A percentile compares a stretch with the other conserved stretches of the same genome.
phyloP scores from a whole-genome alignment of 768 basidiomycete genomes.

The Harrya chromipes region DNA sequence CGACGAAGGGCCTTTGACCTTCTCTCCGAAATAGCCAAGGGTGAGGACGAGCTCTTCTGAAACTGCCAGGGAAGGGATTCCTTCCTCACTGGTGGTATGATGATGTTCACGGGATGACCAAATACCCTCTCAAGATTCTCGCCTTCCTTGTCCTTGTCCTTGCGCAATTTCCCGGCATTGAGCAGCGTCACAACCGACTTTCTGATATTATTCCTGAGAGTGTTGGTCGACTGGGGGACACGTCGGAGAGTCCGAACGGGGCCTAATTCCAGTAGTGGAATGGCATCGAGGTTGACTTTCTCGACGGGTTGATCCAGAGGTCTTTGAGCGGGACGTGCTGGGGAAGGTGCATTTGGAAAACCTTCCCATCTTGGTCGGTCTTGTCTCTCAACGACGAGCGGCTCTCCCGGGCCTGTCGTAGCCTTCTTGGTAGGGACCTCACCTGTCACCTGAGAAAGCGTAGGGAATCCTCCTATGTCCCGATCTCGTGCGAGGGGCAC shows the following conservation, averaged over 20 bases:
- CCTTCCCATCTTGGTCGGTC: conserved; percentile 4
- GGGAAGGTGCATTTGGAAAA: background rate
- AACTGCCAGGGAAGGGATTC: conserved; percentile 11
- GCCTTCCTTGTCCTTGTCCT: conserved; percentile 1
- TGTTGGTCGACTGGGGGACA: conserved; percentile 1
- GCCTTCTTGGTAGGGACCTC: conserved; percentile 7
- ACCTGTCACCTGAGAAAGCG: conserved; percentile 20
- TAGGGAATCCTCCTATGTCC: conserved; percentile 7
- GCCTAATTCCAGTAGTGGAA: conserved; percentile 6
- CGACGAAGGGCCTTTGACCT: conserved; percentile 19
- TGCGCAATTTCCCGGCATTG: conserved; percentile 1
- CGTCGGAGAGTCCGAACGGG: conserved; percentile 10
- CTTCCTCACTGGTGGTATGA: conserved; percentile 11
- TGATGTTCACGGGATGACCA: conserved; percentile 13
- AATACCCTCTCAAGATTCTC: conserved; percentile 10
- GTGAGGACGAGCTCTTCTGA: background rate
- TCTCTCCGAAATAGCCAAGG: background rate
- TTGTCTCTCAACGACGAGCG: background rate
- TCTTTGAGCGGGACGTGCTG: background rate
- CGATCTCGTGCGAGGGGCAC: background rate
- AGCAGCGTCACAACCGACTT: conserved; percentile 7
- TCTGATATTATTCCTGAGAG: conserved; percentile 4
- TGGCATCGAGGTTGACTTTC: conserved; percentile 11
- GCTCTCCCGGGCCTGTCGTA: background rate
- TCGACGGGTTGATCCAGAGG: background rate